Percentiles rank a stretch among this genome's conserved stretches.
These are phyloP conservation scores for Xylaria sp. DNA, from an alignment of 2,329 filamentous ascomycete genomes.

Conservation along the genomic window DNA sequence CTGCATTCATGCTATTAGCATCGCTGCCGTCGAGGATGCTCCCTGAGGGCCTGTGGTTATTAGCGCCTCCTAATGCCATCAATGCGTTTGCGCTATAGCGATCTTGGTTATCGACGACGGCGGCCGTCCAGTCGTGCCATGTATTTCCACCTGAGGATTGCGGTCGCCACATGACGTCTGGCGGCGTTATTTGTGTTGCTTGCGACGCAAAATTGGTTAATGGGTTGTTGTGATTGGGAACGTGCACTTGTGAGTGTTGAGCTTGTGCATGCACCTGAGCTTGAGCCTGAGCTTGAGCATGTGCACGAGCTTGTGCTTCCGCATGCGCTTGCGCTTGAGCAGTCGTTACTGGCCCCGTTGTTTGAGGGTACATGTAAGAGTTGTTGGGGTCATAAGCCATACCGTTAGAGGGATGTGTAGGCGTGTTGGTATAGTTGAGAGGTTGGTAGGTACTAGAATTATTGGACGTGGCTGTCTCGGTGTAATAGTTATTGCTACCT, in stretches of 20 bases:
- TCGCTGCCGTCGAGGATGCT: conserved; percentile 31
- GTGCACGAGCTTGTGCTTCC: conserved; percentile 37
- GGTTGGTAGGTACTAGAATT: conserved; percentile 38
- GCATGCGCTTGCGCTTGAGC: conserved; percentile 29
- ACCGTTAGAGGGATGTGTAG: conserved; percentile 31
- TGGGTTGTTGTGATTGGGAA: conserved; percentile 37
- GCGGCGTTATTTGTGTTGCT: conserved; percentile 39
- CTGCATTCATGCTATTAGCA: conserved; percentile 32
- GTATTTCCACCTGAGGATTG: conserved; percentile 47
- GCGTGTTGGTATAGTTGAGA: conserved; percentile 36
- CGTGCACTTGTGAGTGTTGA: conserved; percentile 26
- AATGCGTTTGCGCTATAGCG: conserved; percentile 56
- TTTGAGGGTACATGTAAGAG: conserved; percentile 39
- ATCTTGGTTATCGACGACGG: conserved; percentile 56
- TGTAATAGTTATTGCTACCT: conserved; percentile 37
- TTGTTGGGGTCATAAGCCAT: conserved; percentile 38
- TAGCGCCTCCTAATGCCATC: conserved; percentile 50
- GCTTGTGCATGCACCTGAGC: conserved; percentile 30
- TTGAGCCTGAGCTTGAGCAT: conserved; percentile 34
- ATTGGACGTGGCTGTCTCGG: conserved; percentile 32
- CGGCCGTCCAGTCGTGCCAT: conserved; percentile 62
- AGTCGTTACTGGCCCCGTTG: conserved; percentile 36
- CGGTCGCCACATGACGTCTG: conserved; percentile 41
- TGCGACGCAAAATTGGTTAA: conserved; percentile 40
- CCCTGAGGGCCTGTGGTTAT: conserved; percentile 23